phyloP scores from a whole-genome alignment of 805 yeast species.

The Saccharomyces jurei region DNA sequence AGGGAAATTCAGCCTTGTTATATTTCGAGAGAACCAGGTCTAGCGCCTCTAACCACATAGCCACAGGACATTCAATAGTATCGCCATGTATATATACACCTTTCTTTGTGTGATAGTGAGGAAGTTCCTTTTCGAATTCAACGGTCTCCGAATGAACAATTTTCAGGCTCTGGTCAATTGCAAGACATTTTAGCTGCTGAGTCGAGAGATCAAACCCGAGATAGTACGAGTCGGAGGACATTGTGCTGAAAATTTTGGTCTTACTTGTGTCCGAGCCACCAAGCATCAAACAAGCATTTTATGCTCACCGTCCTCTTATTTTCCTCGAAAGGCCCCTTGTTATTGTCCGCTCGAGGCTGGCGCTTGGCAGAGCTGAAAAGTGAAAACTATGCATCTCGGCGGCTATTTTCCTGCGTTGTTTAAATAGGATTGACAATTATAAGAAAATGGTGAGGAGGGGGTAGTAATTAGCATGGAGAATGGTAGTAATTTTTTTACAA shows the following conservation, averaged over 20 bases:
- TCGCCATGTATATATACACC: slow-evolving; percentile 57
- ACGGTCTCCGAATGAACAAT: slow-evolving; percentile 53
- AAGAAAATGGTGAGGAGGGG: neutral
- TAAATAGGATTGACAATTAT: neutral
- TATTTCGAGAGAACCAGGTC: slow-evolving; percentile 48
- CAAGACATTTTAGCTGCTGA: slow-evolving; percentile 75
- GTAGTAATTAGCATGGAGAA: neutral
- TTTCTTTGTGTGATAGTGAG: slow-evolving; percentile 54
- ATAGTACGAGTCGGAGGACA: slow-evolving; percentile 21
- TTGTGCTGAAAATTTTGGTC: neutral
- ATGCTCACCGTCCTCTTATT: neutral
- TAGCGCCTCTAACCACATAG: slow-evolving; percentile 84
- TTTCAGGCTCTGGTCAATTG: slow-evolving; percentile 45
- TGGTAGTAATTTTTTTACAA: too few species aligned
- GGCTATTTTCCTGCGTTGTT: neutral
- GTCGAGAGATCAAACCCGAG: slow-evolving; percentile 85
- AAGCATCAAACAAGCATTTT: neutral
- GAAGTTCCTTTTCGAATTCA: slow-evolving; percentile 61
- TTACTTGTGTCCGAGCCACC: neutral
- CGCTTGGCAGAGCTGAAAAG: neutral
- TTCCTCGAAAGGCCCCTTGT: neutral
- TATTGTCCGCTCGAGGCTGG: neutral
- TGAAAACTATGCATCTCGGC: neutral
- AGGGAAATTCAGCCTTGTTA: slow-evolving; percentile 50
- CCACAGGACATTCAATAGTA: slow-evolving; percentile 69